A percentile compares a stretch with the other conserved stretches of the same genome.
These are phyloP conservation scores for Heliamphora pulchella DNA, from an alignment of 179 eudicot genomes.

Conservation along the genomic window DNA sequence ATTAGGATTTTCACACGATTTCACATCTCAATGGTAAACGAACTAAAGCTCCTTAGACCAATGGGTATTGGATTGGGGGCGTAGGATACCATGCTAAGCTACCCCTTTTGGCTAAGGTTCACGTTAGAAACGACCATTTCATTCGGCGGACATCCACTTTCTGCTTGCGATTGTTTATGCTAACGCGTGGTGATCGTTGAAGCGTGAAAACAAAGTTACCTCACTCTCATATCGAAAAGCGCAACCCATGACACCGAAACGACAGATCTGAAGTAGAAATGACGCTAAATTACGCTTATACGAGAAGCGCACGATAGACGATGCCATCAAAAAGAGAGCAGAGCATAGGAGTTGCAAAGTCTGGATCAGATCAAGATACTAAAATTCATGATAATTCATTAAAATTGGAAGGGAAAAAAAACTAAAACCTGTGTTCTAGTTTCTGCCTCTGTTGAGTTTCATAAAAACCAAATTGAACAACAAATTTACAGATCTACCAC, in stretches of 20 bases:
- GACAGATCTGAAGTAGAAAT: too few species aligned
- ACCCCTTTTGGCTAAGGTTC: background rate
- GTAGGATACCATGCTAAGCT: too few species aligned
- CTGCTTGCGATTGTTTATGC: background rate
- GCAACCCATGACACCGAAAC: background rate
- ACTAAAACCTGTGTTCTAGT: background rate
- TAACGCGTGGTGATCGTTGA: background rate
- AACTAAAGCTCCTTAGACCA: too few species aligned
- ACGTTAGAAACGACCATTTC: background rate
- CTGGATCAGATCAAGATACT: too few species aligned
- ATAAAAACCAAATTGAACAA: background rate
- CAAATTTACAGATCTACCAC: slow-evolving; percentile 26
- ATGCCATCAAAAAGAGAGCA: background rate
- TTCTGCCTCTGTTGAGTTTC: too few species aligned
- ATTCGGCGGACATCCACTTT: background rate
- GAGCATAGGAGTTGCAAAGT: too few species aligned
- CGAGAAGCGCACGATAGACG: background rate
- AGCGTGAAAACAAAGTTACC: background rate
- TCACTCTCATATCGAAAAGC: background rate
- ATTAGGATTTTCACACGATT: too few species aligned
- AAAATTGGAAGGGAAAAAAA: background rate
- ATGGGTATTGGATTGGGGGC: too few species aligned
- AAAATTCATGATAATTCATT: background rate
- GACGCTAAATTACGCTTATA: background rate
- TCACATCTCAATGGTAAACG: too few species aligned